phyloP scores from a whole-genome alignment of 495 filamentous ascomycete genomes.

The Aspergillus cristatus region DNA sequence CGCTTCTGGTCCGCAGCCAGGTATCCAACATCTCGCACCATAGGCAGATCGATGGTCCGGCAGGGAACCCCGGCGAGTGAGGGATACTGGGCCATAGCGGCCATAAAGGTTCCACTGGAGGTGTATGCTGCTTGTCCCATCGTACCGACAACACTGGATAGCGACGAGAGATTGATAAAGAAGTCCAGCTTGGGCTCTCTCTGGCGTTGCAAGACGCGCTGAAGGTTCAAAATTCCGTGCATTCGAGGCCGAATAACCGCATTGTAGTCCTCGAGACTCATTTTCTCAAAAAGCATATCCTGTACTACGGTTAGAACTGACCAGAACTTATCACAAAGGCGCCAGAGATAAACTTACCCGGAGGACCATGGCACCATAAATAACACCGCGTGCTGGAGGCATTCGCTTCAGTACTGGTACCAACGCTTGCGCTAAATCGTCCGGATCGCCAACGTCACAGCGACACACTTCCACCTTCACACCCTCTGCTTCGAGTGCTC shows the following conservation, averaged over 20 bases:
- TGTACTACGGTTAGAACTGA: constrained; percentile 1
- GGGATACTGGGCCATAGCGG: constrained; percentile 28
- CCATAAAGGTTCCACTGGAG: constrained; percentile 31
- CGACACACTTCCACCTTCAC: constrained; percentile 17
- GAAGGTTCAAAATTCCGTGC: constrained; percentile 46
- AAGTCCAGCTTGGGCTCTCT: constrained; percentile 33
- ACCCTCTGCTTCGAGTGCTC: constrained; percentile 25
- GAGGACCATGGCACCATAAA: constrained; percentile 35
- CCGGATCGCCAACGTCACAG: constrained; percentile 16
- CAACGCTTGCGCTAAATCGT: constrained; percentile 14
- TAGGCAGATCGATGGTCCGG: constrained; percentile 29
- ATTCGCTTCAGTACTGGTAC: constrained; percentile 6
- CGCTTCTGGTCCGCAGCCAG: constrained; percentile 23
- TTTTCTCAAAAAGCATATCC: constrained; percentile 38
- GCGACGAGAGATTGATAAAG: constrained; percentile 40
- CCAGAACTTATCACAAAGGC: background rate
- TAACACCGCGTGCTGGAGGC: constrained; percentile 26
- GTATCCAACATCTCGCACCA: constrained; percentile 31
- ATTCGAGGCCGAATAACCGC: constrained; percentile 36
- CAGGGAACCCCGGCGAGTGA: constrained; percentile 20
- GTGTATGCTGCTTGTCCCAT: constrained; percentile 37
- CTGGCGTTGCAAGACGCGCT: constrained; percentile 31
- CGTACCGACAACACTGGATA: constrained; percentile 33
- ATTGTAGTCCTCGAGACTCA: constrained; percentile 34
- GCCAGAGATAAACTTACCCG: constrained; percentile 9